Evolutionary conservation across 495 filamentous ascomycete genomes (phyloP).

Genomic region (Aspergillus ellipticus): DNA sequence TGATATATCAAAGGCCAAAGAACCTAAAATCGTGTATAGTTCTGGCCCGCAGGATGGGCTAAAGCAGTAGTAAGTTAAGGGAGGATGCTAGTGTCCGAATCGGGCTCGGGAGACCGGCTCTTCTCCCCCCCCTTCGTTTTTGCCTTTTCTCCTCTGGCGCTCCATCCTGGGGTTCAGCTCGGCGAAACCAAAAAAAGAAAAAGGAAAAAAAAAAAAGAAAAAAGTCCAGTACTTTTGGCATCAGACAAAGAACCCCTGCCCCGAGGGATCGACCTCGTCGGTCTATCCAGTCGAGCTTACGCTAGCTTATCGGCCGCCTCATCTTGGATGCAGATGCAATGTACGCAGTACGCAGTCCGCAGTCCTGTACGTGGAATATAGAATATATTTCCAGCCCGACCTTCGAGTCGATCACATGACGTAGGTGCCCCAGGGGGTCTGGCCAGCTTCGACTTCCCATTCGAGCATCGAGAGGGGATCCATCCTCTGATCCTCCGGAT

Average conservation of each 20-base stretch:
- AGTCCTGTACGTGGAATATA: background rate
- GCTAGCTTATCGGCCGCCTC: constrained; percentile 12
- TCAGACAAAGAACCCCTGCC: background rate
- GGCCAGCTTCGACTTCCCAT: background rate
- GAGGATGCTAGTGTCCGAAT: background rate
- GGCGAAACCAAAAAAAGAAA: background rate
- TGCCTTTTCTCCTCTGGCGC: background rate
- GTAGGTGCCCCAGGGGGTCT: background rate
- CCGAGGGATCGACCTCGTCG: constrained; percentile 9
- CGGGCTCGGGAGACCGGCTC: background rate
- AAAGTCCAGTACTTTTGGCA: constrained; percentile 4
- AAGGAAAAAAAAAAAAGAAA: background rate
- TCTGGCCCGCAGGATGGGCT: background rate
- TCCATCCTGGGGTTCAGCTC: background rate
- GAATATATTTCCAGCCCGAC: background rate
- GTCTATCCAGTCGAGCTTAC: constrained; percentile 8
- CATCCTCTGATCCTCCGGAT: too few relatives aligned
- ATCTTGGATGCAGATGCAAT: constrained; percentile 1
- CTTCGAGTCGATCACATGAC: background rate
- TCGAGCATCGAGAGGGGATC: too few relatives aligned
- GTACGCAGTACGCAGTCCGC: background rate
- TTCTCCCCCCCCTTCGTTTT: background rate
- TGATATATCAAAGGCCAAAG: background rate
- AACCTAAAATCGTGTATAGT: background rate
- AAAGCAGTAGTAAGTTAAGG: background rate